Percentiles rank a stretch among this genome's conserved stretches.
These are phyloP conservation scores for Amaranthus cruentus DNA, from an alignment of 148 eudicot genomes.

Conservation along the genomic window DNA sequence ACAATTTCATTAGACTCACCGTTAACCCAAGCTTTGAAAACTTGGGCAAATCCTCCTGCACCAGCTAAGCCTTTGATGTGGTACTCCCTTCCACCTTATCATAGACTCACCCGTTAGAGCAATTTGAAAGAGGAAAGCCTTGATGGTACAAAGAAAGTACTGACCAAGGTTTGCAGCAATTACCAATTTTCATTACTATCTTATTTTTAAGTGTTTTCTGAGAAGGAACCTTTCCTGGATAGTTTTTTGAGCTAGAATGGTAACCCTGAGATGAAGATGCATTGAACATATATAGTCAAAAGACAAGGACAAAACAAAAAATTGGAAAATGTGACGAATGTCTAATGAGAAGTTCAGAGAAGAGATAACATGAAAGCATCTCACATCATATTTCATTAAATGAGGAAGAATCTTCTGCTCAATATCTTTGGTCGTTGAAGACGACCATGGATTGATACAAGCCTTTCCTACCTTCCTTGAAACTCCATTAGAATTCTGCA, in stretches of 20 bases:
- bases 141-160: not conserved
- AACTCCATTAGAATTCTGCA: slow-evolving; percentile 29
- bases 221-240: slow-evolving; percentile 64
- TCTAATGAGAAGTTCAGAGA: not conserved
- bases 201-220: slow-evolving; percentile 65
- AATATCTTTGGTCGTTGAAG: slow-evolving; percentile 38
- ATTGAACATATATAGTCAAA: not conserved
- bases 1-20: slow-evolving; percentile 69
- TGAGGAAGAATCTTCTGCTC: slow-evolving; percentile 55
- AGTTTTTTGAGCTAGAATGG: slow-evolving; percentile 51
- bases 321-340: not conserved
- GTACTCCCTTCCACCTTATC: slow-evolving; percentile 67
- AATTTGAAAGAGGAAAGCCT: slow-evolving; percentile 2
- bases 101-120: slow-evolving; percentile 3
- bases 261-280: slow-evolving; percentile 56
- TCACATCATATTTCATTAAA: slow-evolving; percentile 54
- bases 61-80: slow-evolving; percentile 91
- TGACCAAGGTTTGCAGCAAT: not conserved
- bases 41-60: slow-evolving; percentile 88
- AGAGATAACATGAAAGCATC: slow-evolving; percentile 18
- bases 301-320: not conserved
- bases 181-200: slow-evolving; percentile 71
- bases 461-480: slow-evolving; percentile 24
- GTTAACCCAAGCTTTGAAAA: slow-evolving; percentile 68
- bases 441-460: slow-evolving; percentile 69